Evolutionary conservation across 2,329 filamentous ascomycete genomes (phyloP).

Genomic region (Exophiala phaeomuriformis): DNA sequence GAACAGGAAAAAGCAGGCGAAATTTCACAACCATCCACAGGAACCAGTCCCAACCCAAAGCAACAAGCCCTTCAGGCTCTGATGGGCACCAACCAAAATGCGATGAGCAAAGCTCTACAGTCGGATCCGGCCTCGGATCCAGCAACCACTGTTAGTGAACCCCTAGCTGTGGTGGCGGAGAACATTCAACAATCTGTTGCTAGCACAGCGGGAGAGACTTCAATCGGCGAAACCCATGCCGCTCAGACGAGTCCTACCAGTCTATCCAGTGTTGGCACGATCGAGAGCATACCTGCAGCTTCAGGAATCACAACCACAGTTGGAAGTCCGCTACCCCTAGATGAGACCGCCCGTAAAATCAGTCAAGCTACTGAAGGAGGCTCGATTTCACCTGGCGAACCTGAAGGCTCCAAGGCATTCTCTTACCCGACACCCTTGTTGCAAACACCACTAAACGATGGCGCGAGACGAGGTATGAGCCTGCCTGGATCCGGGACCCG

Average conservation of each 20-base stretch:
- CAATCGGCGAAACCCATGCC: conserved; percentile 38
- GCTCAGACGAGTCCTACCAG: conserved; percentile 47
- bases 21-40: conserved; percentile 18
- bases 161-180: conserved; percentile 43
- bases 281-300: conserved; percentile 43
- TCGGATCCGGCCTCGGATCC: conserved; percentile 28
- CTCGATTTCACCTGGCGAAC: conserved; percentile 32
- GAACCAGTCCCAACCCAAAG: conserved; percentile 37
- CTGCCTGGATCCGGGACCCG: conserved; percentile 50
- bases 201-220: conserved; percentile 30
- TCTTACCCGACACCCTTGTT: conserved; percentile 57
- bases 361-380: conserved; percentile 29
- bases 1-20: conserved; percentile 30
- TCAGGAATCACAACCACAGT: conserved; percentile 46
- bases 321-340: conserved; percentile 42
- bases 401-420: conserved; percentile 48
- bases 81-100: conserved; percentile 32
- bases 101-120: conserved; percentile 24
- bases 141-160: conserved; percentile 42
- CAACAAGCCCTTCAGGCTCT: conserved; percentile 36
- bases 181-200: conserved; percentile 41
- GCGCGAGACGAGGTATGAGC: conserved; percentile 52
- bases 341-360: conserved; percentile 39
- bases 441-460: conserved; percentile 42
- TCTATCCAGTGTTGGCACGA: conserved; percentile 48